These are phyloP conservation scores for Saccharomycopsis sp. DNA, from an alignment of 805 yeast genomes.

Conservation along the genomic window DNA sequence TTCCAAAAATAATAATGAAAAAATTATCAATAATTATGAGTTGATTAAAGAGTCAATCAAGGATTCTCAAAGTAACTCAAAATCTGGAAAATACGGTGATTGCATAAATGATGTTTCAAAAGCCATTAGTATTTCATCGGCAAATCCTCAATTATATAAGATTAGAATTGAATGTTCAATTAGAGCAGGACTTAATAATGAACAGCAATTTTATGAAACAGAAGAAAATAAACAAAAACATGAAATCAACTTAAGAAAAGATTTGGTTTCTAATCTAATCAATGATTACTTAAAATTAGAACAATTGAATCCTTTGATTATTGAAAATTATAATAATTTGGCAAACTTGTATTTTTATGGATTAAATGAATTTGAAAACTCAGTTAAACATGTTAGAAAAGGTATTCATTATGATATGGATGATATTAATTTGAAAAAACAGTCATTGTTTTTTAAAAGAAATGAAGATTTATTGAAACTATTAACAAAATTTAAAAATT, in stretches of 20 bases:
- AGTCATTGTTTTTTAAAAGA: slow-evolving; percentile 30
- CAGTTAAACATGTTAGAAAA: slow-evolving; percentile 43
- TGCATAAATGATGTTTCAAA: slow-evolving; percentile 12
- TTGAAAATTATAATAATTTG: slow-evolving; percentile 16
- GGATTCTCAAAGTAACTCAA: background rate
- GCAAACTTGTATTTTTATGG: slow-evolving; percentile 38
- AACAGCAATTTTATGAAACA: slow-evolving; percentile 9
- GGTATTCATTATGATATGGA: slow-evolving; percentile 79
- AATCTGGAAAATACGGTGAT: slow-evolving; percentile 9
- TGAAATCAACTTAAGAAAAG: too few species aligned
- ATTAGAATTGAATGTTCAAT: slow-evolving; percentile 12
- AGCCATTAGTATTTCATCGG: slow-evolving; percentile 9
- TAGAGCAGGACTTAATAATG: slow-evolving; percentile 9
- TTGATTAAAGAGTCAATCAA: background rate
- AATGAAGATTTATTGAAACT: slow-evolving; percentile 27
- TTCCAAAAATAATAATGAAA: slow-evolving; percentile 15
- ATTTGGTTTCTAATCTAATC: slow-evolving; percentile 10
- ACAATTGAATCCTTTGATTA: slow-evolving; percentile 10
- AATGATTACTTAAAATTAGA: slow-evolving; percentile 12
- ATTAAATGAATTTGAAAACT: slow-evolving; percentile 40
- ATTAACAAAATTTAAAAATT: slow-evolving; percentile 35
- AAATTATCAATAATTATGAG: slow-evolving; percentile 18
- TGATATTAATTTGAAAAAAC: slow-evolving; percentile 41
- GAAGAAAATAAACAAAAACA: background rate
- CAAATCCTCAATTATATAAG: slow-evolving; percentile 11